Base-by-base conservation (phyloP, 1,284 basidiomycete genomes). In the Stygiomarasmius scandens region DNA sequence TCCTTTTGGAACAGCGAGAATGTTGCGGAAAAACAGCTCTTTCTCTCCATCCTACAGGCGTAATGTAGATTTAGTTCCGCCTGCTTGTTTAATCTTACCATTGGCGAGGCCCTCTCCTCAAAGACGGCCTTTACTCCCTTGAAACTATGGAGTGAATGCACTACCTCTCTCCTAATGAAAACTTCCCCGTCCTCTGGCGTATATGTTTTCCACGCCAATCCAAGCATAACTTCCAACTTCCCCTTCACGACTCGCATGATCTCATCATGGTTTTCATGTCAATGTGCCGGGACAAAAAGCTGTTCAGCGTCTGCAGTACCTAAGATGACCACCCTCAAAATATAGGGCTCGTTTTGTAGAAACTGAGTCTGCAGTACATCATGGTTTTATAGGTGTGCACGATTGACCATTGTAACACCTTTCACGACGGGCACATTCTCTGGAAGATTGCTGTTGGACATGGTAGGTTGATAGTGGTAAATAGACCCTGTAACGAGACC, bases 251-350 rank as follows among this genome's bases (percentile, higher is more conserved):
- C 61, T n/a, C 59, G 63, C 57, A 73, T 66, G 1, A 67, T 59
- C 55, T 74, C 72, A 48, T 72, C 69, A 58, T 73, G 68, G 1
- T 52, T 62, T 34, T 71, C 69, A 29, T 74, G 71, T 67, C 72
- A 71, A 43, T 71, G 69, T 1, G 63, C 63, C 2, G 69, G 67
- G 0, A 71, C 70, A 12, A 61, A 62, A 34, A 64, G 61, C 48
- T 64, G 61, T 1, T 58, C 56, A 11, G 66, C 63, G 2, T 60
- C 60, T 10, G 48, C 14, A 41, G 47, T 47, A 10, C 47, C 56
- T 3, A 34, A 46, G 12, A 52, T 41, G 5, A 19, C 44, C 32
- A 51, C 48, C 12, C 24, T 4, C 3, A 46, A 32, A 5, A 50
- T 11, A 43, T 58, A 53, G 22, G 36, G 45, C 16, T 49, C n/a